Evolutionary conservation across 2,329 filamentous ascomycete species (phyloP).

Genomic region (Colletotrichum higginsianum): DNA sequence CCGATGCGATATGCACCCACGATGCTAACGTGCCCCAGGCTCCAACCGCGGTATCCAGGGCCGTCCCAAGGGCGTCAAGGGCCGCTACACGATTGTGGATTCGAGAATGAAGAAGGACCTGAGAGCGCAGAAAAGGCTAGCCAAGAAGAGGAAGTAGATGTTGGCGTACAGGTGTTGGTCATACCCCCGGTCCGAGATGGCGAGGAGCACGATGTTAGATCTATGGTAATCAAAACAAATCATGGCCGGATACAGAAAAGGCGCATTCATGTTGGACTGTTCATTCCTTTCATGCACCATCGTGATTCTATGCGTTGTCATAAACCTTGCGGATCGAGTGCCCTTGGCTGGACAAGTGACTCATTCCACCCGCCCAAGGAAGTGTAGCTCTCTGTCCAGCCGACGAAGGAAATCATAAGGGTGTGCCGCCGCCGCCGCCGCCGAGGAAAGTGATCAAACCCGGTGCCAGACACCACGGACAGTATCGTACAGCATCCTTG

Average conservation of each 20-base stretch:
- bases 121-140: constrained; percentile 83
- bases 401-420: constrained; percentile 33
- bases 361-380: constrained; percentile 14
- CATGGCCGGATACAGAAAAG: constrained; percentile 14
- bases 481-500: constrained; percentile 33
- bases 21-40: constrained; percentile 34
- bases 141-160: constrained; percentile 77
- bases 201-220: constrained; percentile 24
- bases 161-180: constrained; percentile 16
- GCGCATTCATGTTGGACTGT: constrained; percentile 1
- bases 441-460: neutral
- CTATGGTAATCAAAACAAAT: constrained; percentile 33
- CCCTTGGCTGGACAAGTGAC: neutral
- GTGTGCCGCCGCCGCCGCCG: constrained; percentile 14
- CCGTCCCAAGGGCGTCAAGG: constrained; percentile 91
- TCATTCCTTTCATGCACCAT: neutral
- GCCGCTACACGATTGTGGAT: constrained; percentile 98
- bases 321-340: constrained; percentile 4
- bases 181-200: constrained; percentile 31
- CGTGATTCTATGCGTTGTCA: constrained; percentile 18
- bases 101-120: constrained; percentile 97
- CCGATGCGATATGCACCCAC: neutral
- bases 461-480: constrained; percentile 13
- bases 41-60: constrained; percentile 88
- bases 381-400: constrained; percentile 17